Evolutionary conservation across 2,329 filamentous ascomycete genomes (phyloP), one percentile per base, ranked within the genome.

Genomic region (Falciphora oryzae): DNA sequence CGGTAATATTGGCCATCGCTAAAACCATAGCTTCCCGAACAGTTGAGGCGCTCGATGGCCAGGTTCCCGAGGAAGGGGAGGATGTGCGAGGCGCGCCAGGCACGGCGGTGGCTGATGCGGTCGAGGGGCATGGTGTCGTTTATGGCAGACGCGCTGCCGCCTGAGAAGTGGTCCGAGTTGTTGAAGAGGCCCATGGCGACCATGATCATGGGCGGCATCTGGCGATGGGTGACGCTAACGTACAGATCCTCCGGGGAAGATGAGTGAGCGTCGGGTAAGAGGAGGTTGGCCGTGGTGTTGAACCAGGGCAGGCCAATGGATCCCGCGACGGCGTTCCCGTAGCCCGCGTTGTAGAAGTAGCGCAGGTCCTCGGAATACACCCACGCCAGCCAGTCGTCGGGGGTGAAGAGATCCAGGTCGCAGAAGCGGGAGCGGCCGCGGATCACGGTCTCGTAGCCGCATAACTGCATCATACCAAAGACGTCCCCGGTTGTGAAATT

Each of bases 111-210:
- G 76, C 90, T 90, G 71, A 89, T 85, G 29, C 78, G 78, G 67
- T 84, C 81, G 0, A 83, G 75, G 0, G 88, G 88, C 83, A 90
- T 89, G 2, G 87, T 89, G 62, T 80, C 82, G 67, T 89, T 89
- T 68, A 85, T 75, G 18, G 71, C 66, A 18, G 81, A 73, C 65
- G 81, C 79, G 0, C 78, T 76, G 13, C 81, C 82, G 3, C 81
- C 78, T 10, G 29, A 8, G 66, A 82, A 83, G n/a, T 53, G 44
- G 0, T 78, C 81, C 3, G 85, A 87, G 74, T 89, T 89, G 77
- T 90, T 90, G 79, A 89, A 90, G 5, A 91, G 78, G 0, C 88
- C 88, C 74, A 90, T 80, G 0, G 88, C 86, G 1, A 89, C 87
- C 1, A 87, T 75, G 1, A 89, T 85, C 65, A 85, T 87, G 1